Evolutionary conservation across 495 filamentous ascomycete species (phyloP), one percentile per base, ranked within the genome.

Genomic region (Staphylotrichum tortipilum): DNA sequence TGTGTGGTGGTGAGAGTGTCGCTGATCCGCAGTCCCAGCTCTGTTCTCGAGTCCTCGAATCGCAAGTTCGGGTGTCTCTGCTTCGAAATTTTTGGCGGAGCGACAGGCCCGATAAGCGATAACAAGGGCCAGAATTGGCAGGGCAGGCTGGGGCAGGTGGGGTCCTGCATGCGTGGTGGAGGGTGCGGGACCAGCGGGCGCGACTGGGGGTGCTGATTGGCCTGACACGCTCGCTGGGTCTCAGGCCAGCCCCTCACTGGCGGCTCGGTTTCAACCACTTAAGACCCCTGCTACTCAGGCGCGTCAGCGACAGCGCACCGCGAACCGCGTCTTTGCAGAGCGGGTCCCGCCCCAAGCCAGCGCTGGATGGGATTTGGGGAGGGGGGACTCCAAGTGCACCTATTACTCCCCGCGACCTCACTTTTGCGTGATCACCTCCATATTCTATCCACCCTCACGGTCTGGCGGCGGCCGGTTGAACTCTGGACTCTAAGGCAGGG

Each of bases 321-420:
- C 54, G 60, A 43, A 64, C 45, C 60, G 60, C 60, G 60, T 60
- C 55, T n/a, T n/a, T n/a, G n/a, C n/a, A n/a, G n/a, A n/a, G n/a
- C n/a, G n/a, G n/a, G n/a, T n/a, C n/a, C n/a, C n/a, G n/a, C n/a
- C n/a, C n/a, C n/a, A n/a, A n/a, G n/a, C n/a, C n/a, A n/a, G n/a
- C n/a, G n/a, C n/a, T n/a, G n/a, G n/a, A n/a, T n/a, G n/a, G n/a
- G n/a, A n/a, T n/a, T 26, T 18, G 28, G 15, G 36, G n/a, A 29
- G 23, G 22, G 23, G 17, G 31, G 14, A 10, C 14, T 24, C 22
- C 29, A 19, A 19, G 21, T 43, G 37, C 24, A 37, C 36, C 15
- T 29, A 29, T 49, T 38, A 18, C 36, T 18, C 31, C 33, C 18
- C 26, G 4, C 30, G 37, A 12, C 21, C 34, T 15, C n/a, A 7